phyloP scores from a whole-genome alignment of 129 eudicot genomes.

The Escallonia rubra region DNA sequence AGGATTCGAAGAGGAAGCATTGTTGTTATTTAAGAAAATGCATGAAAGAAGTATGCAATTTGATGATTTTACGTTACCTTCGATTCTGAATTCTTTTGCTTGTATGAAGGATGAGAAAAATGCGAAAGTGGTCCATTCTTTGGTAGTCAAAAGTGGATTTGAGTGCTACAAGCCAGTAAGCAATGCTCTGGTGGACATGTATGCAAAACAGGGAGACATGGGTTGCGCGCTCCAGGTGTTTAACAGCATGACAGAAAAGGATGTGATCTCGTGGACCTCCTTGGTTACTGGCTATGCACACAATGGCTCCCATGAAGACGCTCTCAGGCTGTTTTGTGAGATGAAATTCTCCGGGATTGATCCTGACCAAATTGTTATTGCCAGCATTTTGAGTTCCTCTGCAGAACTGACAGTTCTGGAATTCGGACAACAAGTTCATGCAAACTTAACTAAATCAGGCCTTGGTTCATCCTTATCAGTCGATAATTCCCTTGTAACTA shows the following conservation, averaged over 20 bases:
- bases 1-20: slow-evolving; percentile 47
- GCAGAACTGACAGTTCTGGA: slow-evolving; percentile 58
- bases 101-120: slow-evolving; percentile 22
- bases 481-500: slow-evolving; percentile 56
- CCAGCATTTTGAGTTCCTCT: slow-evolving; percentile 65
- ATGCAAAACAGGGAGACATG: slow-evolving; percentile 54
- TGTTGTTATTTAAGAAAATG: slow-evolving; percentile 58
- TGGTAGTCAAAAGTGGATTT: slow-evolving; percentile 68
- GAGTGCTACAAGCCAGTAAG: slow-evolving; percentile 33
- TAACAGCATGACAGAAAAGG: slow-evolving; percentile 38
- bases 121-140: slow-evolving; percentile 48
- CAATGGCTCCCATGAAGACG: slow-evolving; percentile 43
- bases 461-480: slow-evolving; percentile 53
- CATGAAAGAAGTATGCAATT: slow-evolving; percentile 40
- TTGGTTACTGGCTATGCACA: slow-evolving; percentile 59
- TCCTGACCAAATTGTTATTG: slow-evolving; percentile 49
- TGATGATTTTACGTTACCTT: slow-evolving; percentile 72
- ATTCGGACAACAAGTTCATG: slow-evolving; percentile 73
- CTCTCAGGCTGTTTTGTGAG: slow-evolving; percentile 47
- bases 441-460: slow-evolving; percentile 45
- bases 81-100: slow-evolving; percentile 57
- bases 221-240: slow-evolving; percentile 41
- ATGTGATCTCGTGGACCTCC: slow-evolving; percentile 84
- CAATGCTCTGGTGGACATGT: slow-evolving; percentile 84
- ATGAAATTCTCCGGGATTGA: slow-evolving; percentile 54